These are phyloP conservation scores for Heliamphora pulchella DNA, from an alignment of 179 eudicot genomes.

Conservation along the genomic window DNA sequence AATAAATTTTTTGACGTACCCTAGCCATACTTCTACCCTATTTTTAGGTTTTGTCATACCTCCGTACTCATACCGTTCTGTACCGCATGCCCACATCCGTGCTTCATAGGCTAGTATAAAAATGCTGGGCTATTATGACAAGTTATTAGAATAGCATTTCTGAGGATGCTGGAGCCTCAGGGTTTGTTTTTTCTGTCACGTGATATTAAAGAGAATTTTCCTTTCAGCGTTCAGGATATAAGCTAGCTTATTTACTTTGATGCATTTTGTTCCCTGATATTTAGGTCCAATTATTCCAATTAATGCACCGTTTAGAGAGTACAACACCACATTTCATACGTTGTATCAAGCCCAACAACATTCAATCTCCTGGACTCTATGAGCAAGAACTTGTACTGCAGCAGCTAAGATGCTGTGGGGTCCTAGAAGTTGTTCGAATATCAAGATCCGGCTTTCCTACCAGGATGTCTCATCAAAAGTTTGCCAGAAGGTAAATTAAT, in stretches of 20 bases:
- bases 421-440: slow-evolving; percentile 93
- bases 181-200: background rate
- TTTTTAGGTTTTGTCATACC: no score
- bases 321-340: slow-evolving; percentile 98
- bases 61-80: no score
- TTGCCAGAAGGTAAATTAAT: slow-evolving; percentile 68
- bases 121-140: background rate
- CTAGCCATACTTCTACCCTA: no score
- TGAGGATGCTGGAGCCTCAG: background rate
- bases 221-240: no score
- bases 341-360: slow-evolving; percentile 93
- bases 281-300: slow-evolving; percentile 90
- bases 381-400: slow-evolving; percentile 81
- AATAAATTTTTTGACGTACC: no score
- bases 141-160: background rate
- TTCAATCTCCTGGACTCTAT: slow-evolving; percentile 74
- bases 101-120: no score
- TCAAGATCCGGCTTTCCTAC: slow-evolving; percentile 97
- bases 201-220: background rate
- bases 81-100: no score
- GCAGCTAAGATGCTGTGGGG: slow-evolving; percentile 95
- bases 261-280: slow-evolving; percentile 13
- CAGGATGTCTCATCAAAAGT: slow-evolving; percentile 90
- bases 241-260: slow-evolving; percentile 5
- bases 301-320: slow-evolving; percentile 91